phyloP scores from a whole-genome alignment of 2,329 filamentous ascomycete genomes.

The Microsporum audouinii region DNA sequence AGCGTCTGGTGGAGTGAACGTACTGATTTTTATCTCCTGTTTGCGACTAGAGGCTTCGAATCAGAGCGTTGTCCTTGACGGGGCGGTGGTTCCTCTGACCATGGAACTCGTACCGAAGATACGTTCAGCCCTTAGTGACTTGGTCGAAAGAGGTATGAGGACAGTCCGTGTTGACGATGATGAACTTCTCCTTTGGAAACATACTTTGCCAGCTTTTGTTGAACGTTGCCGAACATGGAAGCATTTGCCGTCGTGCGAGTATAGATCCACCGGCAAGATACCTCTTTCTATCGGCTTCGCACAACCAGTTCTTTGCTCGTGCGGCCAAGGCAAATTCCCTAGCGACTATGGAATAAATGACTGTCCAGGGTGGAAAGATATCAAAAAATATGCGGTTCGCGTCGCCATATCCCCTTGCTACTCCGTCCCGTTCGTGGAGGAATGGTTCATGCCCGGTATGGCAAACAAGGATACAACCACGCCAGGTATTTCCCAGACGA shows the following conservation, averaged over 20 bases:
- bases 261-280: constrained; percentile 15
- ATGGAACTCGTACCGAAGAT: constrained; percentile 5
- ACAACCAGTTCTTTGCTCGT: constrained; percentile 23
- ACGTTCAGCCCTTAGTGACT: not conserved
- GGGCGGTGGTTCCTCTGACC: constrained; percentile 24
- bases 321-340: constrained; percentile 23
- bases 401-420: constrained; percentile 25
- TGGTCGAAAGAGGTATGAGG: not conserved
- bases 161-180: constrained; percentile 17
- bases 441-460: not conserved
- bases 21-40: constrained; percentile 19
- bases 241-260: constrained; percentile 26
- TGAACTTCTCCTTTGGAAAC: constrained; percentile 25
- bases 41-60: constrained; percentile 23
- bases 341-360: constrained; percentile 12
- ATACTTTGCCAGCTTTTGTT: constrained; percentile 22
- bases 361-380: constrained; percentile 13
- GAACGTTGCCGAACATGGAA: constrained; percentile 33
- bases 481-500: not conserved
- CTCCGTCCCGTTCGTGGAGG: constrained; percentile 22
- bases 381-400: constrained; percentile 21
- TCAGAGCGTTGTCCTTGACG: constrained; percentile 21
- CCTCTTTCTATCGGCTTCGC: constrained; percentile 18
- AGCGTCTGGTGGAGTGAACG: constrained; percentile 11
- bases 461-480: not conserved